Percentiles rank a stretch among this genome's conserved stretches.
Evolutionary conservation across 2,329 filamentous ascomycete genomes (phyloP).

Genomic region (Coniochaeta hoffmannii): DNA sequence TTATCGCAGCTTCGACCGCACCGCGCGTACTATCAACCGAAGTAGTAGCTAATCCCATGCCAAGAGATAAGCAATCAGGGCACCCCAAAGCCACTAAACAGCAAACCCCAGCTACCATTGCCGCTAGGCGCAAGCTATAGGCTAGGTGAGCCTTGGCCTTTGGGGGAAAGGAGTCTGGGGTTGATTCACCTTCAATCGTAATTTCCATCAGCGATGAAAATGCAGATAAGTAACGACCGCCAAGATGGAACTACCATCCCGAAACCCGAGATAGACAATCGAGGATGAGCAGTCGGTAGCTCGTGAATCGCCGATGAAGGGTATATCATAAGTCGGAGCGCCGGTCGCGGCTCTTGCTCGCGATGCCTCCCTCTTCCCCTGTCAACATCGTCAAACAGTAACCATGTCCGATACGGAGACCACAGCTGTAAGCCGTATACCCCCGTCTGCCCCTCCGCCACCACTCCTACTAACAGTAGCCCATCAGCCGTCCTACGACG

Average conservation of each 20-base stretch:
- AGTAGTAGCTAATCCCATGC: neutral
- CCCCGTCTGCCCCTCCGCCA: neutral
- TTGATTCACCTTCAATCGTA: neutral
- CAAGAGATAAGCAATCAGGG: neutral
- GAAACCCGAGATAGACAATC: neutral
- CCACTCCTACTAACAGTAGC: neutral
- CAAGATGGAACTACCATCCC: neutral
- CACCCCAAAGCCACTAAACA: neutral
- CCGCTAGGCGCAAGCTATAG: neutral
- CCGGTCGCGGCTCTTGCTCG: neutral
- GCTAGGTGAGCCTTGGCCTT: neutral
- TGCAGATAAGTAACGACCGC: neutral
- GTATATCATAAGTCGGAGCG: neutral
- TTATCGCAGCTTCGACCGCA: neutral
- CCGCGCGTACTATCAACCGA: too few relatives aligned
- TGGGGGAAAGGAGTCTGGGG: neutral
- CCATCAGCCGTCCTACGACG: neutral
- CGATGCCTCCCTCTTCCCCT: neutral
- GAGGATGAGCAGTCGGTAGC: too few relatives aligned
- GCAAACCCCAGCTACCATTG: neutral
- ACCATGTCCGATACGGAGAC: neutral
- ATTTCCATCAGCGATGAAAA: neutral
- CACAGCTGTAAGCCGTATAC: neutral
- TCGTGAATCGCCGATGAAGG: neutral
- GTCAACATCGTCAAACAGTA: neutral